Percentiles rank a stretch among this genome's conserved stretches.
Conservation (phyloP, 345 rosid species). For the Salix brachista region DNA sequence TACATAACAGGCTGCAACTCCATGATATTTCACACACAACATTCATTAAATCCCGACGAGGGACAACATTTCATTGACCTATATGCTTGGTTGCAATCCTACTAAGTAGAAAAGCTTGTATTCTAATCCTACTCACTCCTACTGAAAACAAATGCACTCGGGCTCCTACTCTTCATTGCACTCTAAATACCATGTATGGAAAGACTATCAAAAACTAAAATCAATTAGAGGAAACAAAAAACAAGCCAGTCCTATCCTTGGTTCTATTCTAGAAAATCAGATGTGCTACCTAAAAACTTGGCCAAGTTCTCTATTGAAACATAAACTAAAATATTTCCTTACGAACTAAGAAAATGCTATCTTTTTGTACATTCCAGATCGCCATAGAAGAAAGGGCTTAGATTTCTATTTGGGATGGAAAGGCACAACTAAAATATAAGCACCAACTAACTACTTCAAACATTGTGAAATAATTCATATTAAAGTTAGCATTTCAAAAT, state of each 20-base stretch:
- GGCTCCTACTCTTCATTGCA: too few species aligned
- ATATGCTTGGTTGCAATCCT: background rate
- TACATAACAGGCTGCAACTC: too few species aligned
- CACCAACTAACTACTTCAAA: background rate
- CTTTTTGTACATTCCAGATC: background rate
- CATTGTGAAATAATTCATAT: background rate
- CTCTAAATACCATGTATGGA: background rate
- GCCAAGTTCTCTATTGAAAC: background rate
- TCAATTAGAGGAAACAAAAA: too few species aligned
- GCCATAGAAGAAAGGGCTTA: background rate
- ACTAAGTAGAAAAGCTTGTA: background rate
- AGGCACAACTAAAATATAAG: background rate
- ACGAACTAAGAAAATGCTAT: background rate
- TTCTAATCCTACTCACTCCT: background rate
- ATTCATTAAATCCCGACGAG: too few species aligned
- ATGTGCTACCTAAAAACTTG: background rate
- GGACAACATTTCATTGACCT: too few species aligned
- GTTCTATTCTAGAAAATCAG: too few species aligned
- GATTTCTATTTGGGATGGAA: background rate
- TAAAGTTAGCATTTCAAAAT: background rate
- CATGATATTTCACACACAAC: too few species aligned
- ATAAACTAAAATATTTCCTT: background rate
- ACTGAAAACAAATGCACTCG: too few species aligned
- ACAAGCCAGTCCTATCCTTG: too few species aligned
- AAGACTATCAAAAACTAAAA: background rate